Base-by-base conservation (phyloP, 2,329 filamentous ascomycete species). In the Hortaea werneckii region DNA sequence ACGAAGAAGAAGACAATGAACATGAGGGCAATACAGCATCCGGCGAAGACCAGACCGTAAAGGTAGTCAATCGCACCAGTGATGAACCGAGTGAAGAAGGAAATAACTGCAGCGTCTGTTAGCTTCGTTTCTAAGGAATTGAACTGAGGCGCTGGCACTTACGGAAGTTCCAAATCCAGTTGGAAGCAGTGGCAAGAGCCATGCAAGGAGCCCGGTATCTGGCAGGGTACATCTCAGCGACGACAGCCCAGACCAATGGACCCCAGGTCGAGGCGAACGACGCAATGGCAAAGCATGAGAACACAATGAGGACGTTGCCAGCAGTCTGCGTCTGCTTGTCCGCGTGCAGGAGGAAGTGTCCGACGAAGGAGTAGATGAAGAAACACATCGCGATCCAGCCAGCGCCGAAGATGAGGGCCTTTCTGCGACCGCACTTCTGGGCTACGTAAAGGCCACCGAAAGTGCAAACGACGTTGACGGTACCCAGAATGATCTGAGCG, bases 211-310 rank as follows among this genome's bases (percentile, higher is more conserved):
- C 78, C 35, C 78, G 70, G 53, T 56, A 54, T 20, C 52, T 41
- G 5, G 47, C 76, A 0, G 75, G 80, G 60, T 82, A 85, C 13
- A 85, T 73, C 58, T 82, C 78, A 3, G 78, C 76, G 40, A 79
- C 76, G 12, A 82, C 71, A 46, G 53, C 79, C 84, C 83, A 88
- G 44, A 84, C 78, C 41, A 80, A 75, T 1, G 81, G 81, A 13
- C 80, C 81, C 81, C 81, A 85, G 1, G 80, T 83, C 1, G 77
- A 82, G 4, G 80, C 80, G 49, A 80, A 85, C 1, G 72, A 77
- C 1, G 79, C 70, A 53, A 82, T 81, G 59, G 82, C 82, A 40
- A 85, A 68, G 57, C 80, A 83, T 0, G 81, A 80, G 61, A 83
- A 83, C 45, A 80, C 73, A 40, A 85, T 81, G 53, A 85, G 76